Conservation (phyloP, 2,329 filamentous ascomycete species). For the Diaporthe caulivora region DNA sequence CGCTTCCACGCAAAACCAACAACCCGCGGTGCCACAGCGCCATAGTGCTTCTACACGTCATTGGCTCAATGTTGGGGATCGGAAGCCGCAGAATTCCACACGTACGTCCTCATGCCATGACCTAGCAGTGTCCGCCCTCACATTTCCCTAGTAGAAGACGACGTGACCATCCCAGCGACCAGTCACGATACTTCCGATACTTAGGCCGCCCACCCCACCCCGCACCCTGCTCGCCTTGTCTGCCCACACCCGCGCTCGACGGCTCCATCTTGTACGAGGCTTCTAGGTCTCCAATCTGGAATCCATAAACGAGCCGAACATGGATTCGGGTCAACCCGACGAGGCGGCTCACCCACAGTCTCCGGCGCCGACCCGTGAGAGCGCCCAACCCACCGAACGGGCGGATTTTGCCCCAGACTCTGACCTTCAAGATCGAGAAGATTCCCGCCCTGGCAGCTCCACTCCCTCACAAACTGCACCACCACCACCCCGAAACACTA, state of each 20-base stretch:
- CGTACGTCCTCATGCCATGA: not conserved
- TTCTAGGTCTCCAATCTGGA: constrained; percentile 33
- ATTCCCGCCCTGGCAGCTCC: constrained; percentile 11
- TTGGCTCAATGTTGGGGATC: constrained; percentile 5
- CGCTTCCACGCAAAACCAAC: not conserved
- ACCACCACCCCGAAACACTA: not conserved
- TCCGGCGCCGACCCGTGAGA: not conserved
- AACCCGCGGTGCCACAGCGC: not conserved
- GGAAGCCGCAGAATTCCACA: not conserved
- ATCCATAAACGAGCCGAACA: constrained; percentile 1
- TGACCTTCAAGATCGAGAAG: not conserved
- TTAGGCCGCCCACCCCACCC: not conserved
- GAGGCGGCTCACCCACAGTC: constrained; percentile 7
- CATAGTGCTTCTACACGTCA: not conserved
- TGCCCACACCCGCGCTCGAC: not conserved
- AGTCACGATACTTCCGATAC: constrained; percentile 14
- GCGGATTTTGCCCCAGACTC: constrained; percentile 2
- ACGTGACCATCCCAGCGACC: not conserved
- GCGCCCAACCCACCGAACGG: not conserved
- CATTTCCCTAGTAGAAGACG: not conserved
- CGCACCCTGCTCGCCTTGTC: not conserved
- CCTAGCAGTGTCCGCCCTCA: not conserved
- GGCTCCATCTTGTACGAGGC: constrained; percentile 12
- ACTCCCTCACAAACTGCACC: constrained; percentile 22
- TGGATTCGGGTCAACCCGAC: constrained; percentile 26